Base-by-base conservation (phyloP, 306 rosid genomes). In the Styphnolobium japonicum region DNA sequence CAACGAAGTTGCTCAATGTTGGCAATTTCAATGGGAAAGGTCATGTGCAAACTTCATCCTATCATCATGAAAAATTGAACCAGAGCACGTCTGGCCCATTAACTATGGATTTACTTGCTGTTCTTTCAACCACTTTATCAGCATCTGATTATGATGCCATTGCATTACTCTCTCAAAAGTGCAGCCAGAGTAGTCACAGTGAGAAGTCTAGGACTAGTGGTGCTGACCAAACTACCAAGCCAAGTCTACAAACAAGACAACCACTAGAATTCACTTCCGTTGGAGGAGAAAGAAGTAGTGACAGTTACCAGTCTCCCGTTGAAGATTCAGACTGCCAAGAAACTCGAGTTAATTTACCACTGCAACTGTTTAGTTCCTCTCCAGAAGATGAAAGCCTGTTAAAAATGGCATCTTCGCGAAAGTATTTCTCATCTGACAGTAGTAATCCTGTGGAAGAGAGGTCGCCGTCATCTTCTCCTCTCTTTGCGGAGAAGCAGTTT, bases 361-460 rank as follows among this genome's bases (percentile, higher is more conserved):
- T 94, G 81, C 98, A 89, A 84, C 96, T 94, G 10, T 94, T 94
- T 86, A 81, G 85, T 83, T 81, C 92, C 66, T 89, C 96, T 3
- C 94, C 90, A 0, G 97, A 92, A 64, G 84, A 77, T 46, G 90
- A 84, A 22, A 78, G 87, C 74, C 82, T 34, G 8, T 90, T 89
- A 5, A 90, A 87, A 65, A 46, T 89, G 83, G 81, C 91, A 69
- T 76, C 89, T 67, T 82, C 89, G 0, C 66, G 85, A 33, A 94
- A 92, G 83, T 92, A 94, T 83, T 84, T 90, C 87, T 94, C 98
- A 0, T 94, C 98, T 7, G 98, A 92, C 79, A 92, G 97, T 81
- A 94, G 97, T 83, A 89, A 92, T 80, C 97, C 96, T 29, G 82
- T 83, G 5, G 97, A 92, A 18, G 95, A 90, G 79, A 83, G 90